Conservation (phyloP, 2,329 filamentous ascomycete genomes). For the Botrytis porri region DNA sequence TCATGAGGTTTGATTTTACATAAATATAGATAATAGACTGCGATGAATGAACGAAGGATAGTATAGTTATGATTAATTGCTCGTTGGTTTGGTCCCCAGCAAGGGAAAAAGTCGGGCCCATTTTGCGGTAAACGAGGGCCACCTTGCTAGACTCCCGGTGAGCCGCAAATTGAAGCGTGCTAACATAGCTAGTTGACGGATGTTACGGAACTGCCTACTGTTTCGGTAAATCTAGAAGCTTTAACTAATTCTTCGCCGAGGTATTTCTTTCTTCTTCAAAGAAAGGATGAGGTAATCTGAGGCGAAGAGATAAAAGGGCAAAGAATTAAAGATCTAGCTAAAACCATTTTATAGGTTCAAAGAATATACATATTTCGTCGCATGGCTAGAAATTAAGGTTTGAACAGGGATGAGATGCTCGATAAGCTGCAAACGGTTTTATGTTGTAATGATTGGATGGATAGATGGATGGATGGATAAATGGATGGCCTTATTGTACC, state of each 20-base stretch:
- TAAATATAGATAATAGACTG: conserved; percentile 1
- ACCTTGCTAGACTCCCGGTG: not conserved
- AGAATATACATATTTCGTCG: not conserved
- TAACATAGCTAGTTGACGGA: not conserved
- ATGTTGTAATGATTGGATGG: not conserved
- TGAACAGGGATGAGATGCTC: not conserved
- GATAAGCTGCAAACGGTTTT: not conserved
- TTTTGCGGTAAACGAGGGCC: not conserved
- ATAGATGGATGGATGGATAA: not conserved
- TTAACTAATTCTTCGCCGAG: not conserved
- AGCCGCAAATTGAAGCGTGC: not conserved
- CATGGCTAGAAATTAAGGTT: not conserved
- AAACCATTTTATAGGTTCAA: not conserved
- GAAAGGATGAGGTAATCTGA: not conserved
- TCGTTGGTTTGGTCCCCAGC: not conserved
- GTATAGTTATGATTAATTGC: not conserved
- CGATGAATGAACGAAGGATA: not conserved
- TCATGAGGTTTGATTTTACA: not conserved
- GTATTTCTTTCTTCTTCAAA: not conserved
- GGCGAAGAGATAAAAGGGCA: not conserved
- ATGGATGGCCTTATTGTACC: not conserved
- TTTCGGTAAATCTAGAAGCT: not conserved
- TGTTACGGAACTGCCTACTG: not conserved
- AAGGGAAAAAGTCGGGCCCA: not conserved
- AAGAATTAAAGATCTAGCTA: not conserved